Evolutionary conservation across 2,329 filamentous ascomycete species (phyloP).

Genomic region (Alternaria arborescens): DNA sequence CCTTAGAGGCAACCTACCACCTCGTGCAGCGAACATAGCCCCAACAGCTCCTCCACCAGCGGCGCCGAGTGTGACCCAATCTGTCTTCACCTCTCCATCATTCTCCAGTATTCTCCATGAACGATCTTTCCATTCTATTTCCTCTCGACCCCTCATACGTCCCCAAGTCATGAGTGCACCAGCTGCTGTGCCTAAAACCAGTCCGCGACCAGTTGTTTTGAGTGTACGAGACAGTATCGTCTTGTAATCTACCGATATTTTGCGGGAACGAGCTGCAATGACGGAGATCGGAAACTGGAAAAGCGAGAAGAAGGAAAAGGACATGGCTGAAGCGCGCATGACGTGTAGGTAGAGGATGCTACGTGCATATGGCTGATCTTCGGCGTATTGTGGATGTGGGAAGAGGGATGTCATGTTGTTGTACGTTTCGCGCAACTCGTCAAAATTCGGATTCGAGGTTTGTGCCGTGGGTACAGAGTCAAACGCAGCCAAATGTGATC

Average conservation of each 20-base stretch:
- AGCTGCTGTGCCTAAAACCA: conserved; percentile 57
- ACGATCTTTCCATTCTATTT: conserved; percentile 71
- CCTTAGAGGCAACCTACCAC: conserved; percentile 35
- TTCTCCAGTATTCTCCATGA: conserved; percentile 69
- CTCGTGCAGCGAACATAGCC: conserved; percentile 40
- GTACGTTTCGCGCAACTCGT: not conserved
- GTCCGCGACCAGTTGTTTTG: conserved; percentile 57
- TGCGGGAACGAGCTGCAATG: conserved; percentile 34
- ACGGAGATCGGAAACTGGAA: conserved; percentile 47
- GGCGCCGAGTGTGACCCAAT: conserved; percentile 63
- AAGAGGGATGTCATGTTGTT: conserved; percentile 63
- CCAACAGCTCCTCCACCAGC: conserved; percentile 51
- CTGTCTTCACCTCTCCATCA: conserved; percentile 61
- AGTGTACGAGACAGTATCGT: conserved; percentile 50
- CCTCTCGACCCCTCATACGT: conserved; percentile 64
- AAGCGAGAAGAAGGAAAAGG: conserved; percentile 60
- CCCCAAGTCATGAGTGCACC: conserved; percentile 56
- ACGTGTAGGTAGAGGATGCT: conserved; percentile 69
- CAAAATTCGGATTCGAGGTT: not conserved
- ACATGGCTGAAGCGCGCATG: conserved; percentile 63
- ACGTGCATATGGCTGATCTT: conserved; percentile 66
- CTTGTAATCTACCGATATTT: conserved; percentile 37
- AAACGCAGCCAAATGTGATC: not conserved
- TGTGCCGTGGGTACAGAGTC: not conserved
- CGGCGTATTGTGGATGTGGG: conserved; percentile 66